Conservation (phyloP, 2,329 filamentous ascomycete species). For the Sporothrix protearum region DNA sequence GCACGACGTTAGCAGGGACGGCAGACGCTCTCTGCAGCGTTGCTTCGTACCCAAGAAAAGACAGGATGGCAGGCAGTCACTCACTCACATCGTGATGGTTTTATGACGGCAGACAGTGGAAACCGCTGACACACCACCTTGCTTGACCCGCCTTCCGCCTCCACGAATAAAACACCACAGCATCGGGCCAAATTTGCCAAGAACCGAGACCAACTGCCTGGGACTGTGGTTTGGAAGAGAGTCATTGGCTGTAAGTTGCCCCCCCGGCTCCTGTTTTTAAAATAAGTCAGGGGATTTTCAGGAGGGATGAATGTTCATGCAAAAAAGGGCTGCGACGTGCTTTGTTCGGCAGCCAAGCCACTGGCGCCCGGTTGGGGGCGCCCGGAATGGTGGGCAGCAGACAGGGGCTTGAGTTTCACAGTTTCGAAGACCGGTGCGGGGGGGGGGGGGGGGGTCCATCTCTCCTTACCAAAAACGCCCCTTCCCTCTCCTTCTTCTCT, state of each 20-base stretch:
- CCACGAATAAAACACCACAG: conserved; percentile 1
- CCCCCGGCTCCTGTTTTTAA: conserved; percentile 8
- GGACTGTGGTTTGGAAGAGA: neutral
- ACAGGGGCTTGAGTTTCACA: neutral
- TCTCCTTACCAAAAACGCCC: neutral
- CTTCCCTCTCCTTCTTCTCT: neutral
- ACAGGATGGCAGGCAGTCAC: neutral
- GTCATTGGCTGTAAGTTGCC: neutral
- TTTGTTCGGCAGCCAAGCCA: too few relatives aligned
- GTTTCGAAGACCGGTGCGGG: conserved; percentile 6
- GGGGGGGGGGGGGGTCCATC: neutral
- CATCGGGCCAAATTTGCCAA: neutral
- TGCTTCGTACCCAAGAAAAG: neutral
- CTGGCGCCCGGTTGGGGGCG: neutral
- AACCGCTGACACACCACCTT: neutral
- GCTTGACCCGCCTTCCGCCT: neutral
- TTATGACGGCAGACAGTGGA: too few relatives aligned
- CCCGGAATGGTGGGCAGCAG: neutral
- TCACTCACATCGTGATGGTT: neutral
- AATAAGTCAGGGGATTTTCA: conserved; percentile 11
- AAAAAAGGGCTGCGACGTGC: neutral
- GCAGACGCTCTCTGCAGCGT: neutral
- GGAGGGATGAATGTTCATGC: conserved; percentile 7
- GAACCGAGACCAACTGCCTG: neutral
- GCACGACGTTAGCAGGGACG: neutral